Percentiles rank a stretch among this genome's conserved stretches.
Evolutionary conservation across 2,329 filamentous ascomycete genomes (phyloP).

Genomic region (Tolypocladium tropicale): DNA sequence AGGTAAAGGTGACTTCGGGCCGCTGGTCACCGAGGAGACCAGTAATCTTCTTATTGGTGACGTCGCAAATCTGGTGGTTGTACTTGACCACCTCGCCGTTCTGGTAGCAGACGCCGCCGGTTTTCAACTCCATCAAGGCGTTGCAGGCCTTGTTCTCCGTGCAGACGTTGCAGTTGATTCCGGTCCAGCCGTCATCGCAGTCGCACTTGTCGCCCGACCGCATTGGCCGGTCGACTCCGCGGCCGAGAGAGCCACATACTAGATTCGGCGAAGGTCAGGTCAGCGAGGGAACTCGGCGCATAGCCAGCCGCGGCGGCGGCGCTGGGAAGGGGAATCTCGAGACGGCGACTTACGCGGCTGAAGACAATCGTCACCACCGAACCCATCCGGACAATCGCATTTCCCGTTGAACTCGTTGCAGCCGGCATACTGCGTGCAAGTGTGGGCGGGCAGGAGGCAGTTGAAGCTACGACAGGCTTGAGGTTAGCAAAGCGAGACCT

Average conservation of each 20-base stretch:
- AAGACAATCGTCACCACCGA: constrained; percentile 88
- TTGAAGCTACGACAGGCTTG: constrained; percentile 64
- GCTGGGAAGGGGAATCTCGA: not conserved
- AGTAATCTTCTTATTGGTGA: constrained; percentile 90
- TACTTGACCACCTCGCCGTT: constrained; percentile 83
- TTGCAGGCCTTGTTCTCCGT: constrained; percentile 74
- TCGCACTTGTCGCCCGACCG: constrained; percentile 63
- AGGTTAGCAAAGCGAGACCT: constrained; percentile 3
- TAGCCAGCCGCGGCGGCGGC: not conserved
- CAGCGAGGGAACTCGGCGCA: not conserved
- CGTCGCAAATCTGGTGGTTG: constrained; percentile 96
- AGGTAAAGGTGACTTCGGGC: constrained; percentile 91
- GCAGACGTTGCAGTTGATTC: constrained; percentile 98
- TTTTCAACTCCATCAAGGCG: constrained; percentile 71
- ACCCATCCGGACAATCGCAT: constrained; percentile 85
- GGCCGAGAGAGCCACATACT: constrained; percentile 80
- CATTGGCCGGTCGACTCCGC: constrained; percentile 68
- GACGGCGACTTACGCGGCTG: constrained; percentile 50
- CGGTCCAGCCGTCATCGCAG: constrained; percentile 88
- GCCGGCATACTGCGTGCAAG: constrained; percentile 79
- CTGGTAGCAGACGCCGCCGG: constrained; percentile 84
- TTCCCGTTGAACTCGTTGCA: constrained; percentile 89
- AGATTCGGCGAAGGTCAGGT: not conserved
- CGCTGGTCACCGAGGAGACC: constrained; percentile 75
- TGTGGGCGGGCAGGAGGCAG: constrained; percentile 87